Evolutionary conservation across 2,329 filamentous ascomycete genomes (phyloP).

Genomic region (Cyanodermella asteris): DNA sequence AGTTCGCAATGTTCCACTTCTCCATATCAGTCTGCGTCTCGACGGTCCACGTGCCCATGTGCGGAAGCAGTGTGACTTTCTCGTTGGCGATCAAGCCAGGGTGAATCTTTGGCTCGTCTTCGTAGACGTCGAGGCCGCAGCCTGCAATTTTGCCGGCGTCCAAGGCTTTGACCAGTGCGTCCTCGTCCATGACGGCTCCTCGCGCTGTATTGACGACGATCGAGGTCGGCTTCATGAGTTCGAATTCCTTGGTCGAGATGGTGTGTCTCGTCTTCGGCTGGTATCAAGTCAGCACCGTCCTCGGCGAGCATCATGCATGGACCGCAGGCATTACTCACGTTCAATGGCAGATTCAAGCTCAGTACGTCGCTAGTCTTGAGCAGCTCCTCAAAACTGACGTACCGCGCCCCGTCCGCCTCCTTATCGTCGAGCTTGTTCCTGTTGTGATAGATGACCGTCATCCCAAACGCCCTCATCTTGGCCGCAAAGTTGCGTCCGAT

Average conservation of each 20-base stretch:
- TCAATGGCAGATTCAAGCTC: constrained; percentile 61
- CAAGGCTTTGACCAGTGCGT: constrained; percentile 52
- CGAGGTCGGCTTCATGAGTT: constrained; percentile 55
- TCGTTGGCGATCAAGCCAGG: constrained; percentile 48
- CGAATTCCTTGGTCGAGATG: constrained; percentile 49
- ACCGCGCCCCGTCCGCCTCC: constrained; percentile 35
- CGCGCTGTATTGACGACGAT: constrained; percentile 67
- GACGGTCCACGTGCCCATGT: constrained; percentile 64
- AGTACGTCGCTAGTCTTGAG: constrained; percentile 51
- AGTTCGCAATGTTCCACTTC: constrained; percentile 50
- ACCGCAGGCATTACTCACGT: constrained; percentile 37
- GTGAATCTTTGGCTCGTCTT: constrained; percentile 58
- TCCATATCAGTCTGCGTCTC: constrained; percentile 40
- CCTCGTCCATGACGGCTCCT: constrained; percentile 64
- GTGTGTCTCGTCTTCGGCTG: constrained; percentile 48
- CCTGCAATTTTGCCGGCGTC: constrained; percentile 47
- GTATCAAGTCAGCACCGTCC: not conserved
- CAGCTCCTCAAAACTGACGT: constrained; percentile 53
- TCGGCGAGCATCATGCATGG: constrained; percentile 2
- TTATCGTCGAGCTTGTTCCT: constrained; percentile 37
- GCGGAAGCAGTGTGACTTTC: constrained; percentile 53
- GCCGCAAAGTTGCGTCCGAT: constrained; percentile 58
- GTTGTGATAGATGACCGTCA: constrained; percentile 57
- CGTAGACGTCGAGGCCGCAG: constrained; percentile 60
- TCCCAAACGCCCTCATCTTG: constrained; percentile 55